Evolutionary conservation across 2,329 filamentous ascomycete species (phyloP), one percentile per base, ranked within the genome.

Genomic region (Penicillium sp.): DNA sequence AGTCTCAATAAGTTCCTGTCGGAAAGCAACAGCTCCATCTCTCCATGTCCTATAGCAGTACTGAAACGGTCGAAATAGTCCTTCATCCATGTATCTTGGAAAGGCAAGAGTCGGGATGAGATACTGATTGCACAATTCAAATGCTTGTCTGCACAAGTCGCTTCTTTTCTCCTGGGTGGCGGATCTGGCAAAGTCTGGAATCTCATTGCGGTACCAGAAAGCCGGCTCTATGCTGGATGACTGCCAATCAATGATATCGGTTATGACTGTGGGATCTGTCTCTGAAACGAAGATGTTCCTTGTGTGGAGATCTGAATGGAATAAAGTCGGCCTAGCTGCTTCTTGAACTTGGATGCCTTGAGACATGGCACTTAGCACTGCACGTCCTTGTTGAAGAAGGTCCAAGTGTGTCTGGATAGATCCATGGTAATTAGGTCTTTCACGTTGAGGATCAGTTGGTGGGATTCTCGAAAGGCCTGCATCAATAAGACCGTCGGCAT

Each of bases 1-100:
- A n/a, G 61, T 58, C 34, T 64, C 55, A 34, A 68, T 64, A n/a
- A 71, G 39, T 39, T 67, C 61, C 36, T 70, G 54, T 8, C 55
- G 59, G 18, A 69, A 55, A 11, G 60, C 62, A 34, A 63, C 55
- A 12, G 57, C 57, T 6, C 66, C 59, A 47, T 69, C 60, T 40
- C 61, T 62, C 64, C 62, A 71, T 5, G 64, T 66, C 36, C 57
- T 58, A 41, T 63, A 56, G 45, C 57, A 62, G 49, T 67, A 70
- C 18, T 51, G 56, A 42, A 69, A 67, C 20, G 60, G 64, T 20
- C 61, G 53, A 35, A 68, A 54, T 4, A 65, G n/a, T n/a, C 50
- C 50, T 30, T 67, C 52, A 22, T 69, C 52, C 40, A 65, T 59
- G 22, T 52, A 57, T 41, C 59, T 57, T 13, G 61, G 48, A 3